Base-by-base conservation (phyloP, 768 basidiomycete species). In the Naematelia aurantialba region DNA sequence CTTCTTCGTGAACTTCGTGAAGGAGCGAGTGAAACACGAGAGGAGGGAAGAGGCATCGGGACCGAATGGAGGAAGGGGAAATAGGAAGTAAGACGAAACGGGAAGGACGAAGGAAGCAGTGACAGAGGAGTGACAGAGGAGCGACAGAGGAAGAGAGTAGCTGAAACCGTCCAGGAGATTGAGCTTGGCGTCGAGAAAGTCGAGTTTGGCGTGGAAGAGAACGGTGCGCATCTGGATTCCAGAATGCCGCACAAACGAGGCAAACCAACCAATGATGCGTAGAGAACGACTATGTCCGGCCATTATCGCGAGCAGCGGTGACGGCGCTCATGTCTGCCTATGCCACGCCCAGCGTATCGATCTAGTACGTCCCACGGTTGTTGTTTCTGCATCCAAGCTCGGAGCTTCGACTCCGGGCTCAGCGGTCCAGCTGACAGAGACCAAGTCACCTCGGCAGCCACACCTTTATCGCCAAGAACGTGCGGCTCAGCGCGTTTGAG, bases 261-360 rank as follows among this genome's bases (percentile, higher is more conserved):
- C 22, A 30, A 45, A 34, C 57, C 58, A 55, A 14, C 30, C 19
- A 31, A 44, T 25, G 4, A 25, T 17, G 34, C 12, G 24, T 58
- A 72, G 72, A 66, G 39, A 47, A 67, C 52, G 61, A 67, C 30
- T 76, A 76, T 51, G 75, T 69, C 34, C 62, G 75, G 27, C 75
- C 75, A n/a, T 46, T 76, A n/a, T 74, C 73, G 4, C 24, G 75
- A 56, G 73, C 75, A 31, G 75, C 71, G 3, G 56, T 74, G 22
- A 68, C 70, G 0, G 59, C 65, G 22, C 19, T 74, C 19, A 70
- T 72, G 62, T 51, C 60, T 25, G 68, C 67, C 5, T 70, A 66
- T 44, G 52, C 71, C 4, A 76, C 75, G 1, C 75, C 75, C 5
- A 61, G 66, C 30, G 53, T 76, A 19, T 51, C 73, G 1, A 56